Conservation (phyloP, 2,329 filamentous ascomycete species). For the Trichophaea hybrida region DNA sequence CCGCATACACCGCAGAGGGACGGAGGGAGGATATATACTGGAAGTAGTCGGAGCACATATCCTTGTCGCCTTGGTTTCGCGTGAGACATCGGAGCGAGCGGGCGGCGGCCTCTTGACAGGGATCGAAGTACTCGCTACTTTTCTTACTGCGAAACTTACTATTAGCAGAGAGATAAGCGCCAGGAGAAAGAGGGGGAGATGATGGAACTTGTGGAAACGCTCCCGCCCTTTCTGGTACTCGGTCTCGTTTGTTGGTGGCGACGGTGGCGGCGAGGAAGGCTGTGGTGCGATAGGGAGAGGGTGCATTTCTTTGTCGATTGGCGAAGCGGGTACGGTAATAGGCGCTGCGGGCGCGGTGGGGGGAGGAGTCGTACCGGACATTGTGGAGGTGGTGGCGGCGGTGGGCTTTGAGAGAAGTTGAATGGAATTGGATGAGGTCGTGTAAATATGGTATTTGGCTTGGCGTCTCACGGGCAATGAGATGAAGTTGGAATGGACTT, state of each 20-base stretch:
- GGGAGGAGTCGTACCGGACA: not conserved
- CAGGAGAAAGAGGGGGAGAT: not conserved
- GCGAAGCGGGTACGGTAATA: not conserved
- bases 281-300: not conserved
- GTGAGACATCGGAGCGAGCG: constrained; percentile 77
- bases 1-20: not conserved
- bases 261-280: not conserved
- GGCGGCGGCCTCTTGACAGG: constrained; percentile 82
- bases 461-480: not conserved
- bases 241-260: not conserved
- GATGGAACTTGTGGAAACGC: not conserved
- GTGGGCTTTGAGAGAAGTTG: not conserved
- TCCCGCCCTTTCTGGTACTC: not conserved
- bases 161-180: not conserved
- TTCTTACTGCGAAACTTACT: not conserved
- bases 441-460: not conserved
- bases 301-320: not conserved
- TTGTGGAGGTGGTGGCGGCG: not conserved
- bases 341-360: not conserved
- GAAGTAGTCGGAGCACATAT: constrained; percentile 92
- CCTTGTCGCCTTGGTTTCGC: constrained; percentile 69
- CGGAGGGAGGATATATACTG: constrained; percentile 47
- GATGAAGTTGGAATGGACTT: too few relatives aligned
- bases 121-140: constrained; percentile 62
- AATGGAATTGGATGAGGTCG: not conserved